A percentile compares a stretch with the other conserved stretches of the same genome.
These are phyloP conservation scores for Trametes sanguinea DNA, from an alignment of 768 basidiomycete species.

Conservation along the genomic window DNA sequence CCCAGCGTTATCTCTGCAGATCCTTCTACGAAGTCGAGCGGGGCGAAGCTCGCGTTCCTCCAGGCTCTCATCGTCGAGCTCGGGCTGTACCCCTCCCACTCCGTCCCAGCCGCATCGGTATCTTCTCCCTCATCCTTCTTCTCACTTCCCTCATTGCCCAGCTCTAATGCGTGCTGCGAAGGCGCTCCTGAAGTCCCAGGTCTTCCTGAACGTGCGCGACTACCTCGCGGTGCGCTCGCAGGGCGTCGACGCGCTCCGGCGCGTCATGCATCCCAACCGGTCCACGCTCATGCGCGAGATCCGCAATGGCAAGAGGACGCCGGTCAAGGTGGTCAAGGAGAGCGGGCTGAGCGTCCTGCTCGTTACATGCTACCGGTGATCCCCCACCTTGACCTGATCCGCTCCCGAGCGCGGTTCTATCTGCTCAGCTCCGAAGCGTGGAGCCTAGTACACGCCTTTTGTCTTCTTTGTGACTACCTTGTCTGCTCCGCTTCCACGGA, in stretches of 20 bases:
- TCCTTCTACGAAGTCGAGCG: conserved; percentile 46
- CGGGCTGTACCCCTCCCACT: conserved; percentile 42
- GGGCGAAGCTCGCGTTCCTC: conserved; percentile 58
- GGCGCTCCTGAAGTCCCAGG: conserved; percentile 62
- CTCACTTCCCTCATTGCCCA: conserved; percentile 51
- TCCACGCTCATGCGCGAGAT: conserved; percentile 59
- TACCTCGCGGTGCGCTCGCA: conserved; percentile 67
- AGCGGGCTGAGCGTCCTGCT: conserved; percentile 60
- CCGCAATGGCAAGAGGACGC: conserved; percentile 44
- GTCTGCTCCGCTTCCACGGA: too few species aligned
- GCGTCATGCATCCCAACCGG: conserved; percentile 63
- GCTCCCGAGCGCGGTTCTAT: not conserved
- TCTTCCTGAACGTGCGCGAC: conserved; percentile 72
- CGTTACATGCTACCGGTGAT: conserved; percentile 40
- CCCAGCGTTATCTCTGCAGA: conserved; percentile 34
- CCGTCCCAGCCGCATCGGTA: conserved; percentile 2
- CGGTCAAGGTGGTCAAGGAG: conserved; percentile 62
- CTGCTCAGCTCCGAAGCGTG: too few species aligned
- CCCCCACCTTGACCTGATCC: not conserved
- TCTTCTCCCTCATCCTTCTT: conserved; percentile 35
- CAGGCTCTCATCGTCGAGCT: conserved; percentile 79
- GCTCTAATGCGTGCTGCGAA: conserved; percentile 67
- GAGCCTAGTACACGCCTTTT: too few species aligned
- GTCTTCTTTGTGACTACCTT: too few species aligned
- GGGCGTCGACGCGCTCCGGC: conserved; percentile 61